Evolutionary conservation across 2,329 filamentous ascomycete genomes (phyloP), one percentile per base, ranked within the genome.

Genomic region (Setomelanomma holmii): DNA sequence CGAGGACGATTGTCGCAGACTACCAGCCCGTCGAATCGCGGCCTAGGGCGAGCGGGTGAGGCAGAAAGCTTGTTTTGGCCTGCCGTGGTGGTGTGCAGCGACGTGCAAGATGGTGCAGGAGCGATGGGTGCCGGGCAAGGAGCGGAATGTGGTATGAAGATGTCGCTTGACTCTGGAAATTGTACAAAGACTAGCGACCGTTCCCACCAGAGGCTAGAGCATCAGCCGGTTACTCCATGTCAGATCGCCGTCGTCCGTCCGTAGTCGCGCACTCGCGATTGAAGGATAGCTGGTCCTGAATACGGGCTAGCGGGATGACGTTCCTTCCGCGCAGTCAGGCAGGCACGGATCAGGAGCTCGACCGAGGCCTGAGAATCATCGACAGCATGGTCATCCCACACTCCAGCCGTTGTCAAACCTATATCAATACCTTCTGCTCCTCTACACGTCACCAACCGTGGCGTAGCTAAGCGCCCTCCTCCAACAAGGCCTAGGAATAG

Each of bases 1-100:
- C 53, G 24, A 53, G 49, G 55, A 33, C 56, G 45, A 35, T 43
- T 64, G 68, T 71, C 67, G 68, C 68, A 71, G 67, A 59, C 49
- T 62, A 53, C 49, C 49, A 56, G 58, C 51, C 56, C 44, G 52
- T 51, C 56, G 61, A 63, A 63, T 67, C 44, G 63, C 53, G 49
- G 39, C 44, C 39, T 33, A 22, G 45, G 27, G 54, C 24, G 24
- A 40, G 38, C 52, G 52, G 53, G 48, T 42, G 58, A 59, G 60
- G 62, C 58, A 64, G 60, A 58, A 46, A 59, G 58, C 58, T 56
- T 59, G 62, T 66, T 58, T 61, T 55, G 55, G 21, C 14, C 14
- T 10, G 10, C 14, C 27, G 10, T 16, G n/a, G 34, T 36, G 14
- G 46, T 55, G 49, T 53, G 56, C 53, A 49, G 44, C 36, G 4